Base-by-base conservation (phyloP, 129 eudicot genomes). In the Artemisia annua region DNA sequence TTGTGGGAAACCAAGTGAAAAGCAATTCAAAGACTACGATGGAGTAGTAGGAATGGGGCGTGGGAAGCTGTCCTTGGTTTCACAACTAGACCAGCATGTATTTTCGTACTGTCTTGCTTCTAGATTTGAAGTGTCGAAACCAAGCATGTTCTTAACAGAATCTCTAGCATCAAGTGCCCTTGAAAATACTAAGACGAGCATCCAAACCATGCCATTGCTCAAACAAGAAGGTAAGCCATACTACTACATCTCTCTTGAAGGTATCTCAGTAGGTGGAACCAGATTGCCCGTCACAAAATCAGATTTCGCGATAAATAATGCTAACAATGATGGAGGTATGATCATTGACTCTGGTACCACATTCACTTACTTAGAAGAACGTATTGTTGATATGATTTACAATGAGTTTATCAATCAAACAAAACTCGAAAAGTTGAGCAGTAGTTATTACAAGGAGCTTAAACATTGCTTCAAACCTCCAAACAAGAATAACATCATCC, bases 301-400 rank as follows among this genome's bases (percentile, higher is more conserved):
- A 0, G 13, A 60, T 2, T 74, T 78, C 24, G 50, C 73, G 18
- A 14, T 74, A 30, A 17, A 18, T 22, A 50, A 44, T n/a, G n/a
- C n/a, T 3, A 14, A 83, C 44, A 85, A 80, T 11, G 53, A 62
- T n/a, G 83, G 82, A 7, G 88, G 83, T 20, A 65, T 85, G 73
- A 81, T 85, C 35, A 74, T 81, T 11, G 88, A 85, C 74, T 85
- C 85, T 9, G 88, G 88, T 3, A 78, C 83, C 5, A 78, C 83
- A 0, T 22, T 81, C n/a, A 85, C 83, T 15, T 85, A 81, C 60
- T 26, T 85, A 20, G 66, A 65, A 20, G 16, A 74, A 49, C 39
- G 52, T 54, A 68, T 76, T 46, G 75, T 79, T 57, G 63, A 66
- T 22, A 32, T 59, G 66, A 72, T 78, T 4, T 70, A 70, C 24